Percentiles rank a stretch among this genome's conserved stretches.
These are phyloP conservation scores for Penicillium pancosmium DNA, from an alignment of 495 filamentous ascomycete genomes.

Conservation along the genomic window DNA sequence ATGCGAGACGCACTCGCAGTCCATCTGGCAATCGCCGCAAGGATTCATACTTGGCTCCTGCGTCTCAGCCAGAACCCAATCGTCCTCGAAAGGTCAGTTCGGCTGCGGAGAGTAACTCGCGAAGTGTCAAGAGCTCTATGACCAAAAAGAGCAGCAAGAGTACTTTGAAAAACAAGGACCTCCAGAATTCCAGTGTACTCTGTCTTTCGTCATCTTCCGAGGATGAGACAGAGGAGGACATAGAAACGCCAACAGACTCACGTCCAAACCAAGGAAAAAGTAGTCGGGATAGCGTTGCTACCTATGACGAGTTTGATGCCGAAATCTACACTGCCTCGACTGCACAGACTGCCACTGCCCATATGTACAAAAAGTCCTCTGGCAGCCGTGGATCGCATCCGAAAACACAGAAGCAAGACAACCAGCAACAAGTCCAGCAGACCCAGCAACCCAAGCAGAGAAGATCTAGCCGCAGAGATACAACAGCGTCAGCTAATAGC, in stretches of 20 bases:
- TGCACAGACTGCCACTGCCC: conserved; percentile 35
- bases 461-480: conserved; percentile 10
- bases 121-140: conserved; percentile 26
- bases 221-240: conserved; percentile 50
- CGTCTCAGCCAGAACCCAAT: conserved; percentile 7
- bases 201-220: conserved; percentile 62
- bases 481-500: conserved; percentile 32
- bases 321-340: conserved; percentile 48
- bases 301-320: conserved; percentile 42
- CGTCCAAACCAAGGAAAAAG: conserved; percentile 15
- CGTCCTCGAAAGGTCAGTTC: conserved; percentile 14
- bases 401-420: conserved; percentile 11
- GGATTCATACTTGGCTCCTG: conserved; percentile 29
- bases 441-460: not conserved
- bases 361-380: conserved; percentile 28
- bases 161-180: conserved; percentile 48
- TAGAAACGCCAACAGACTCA: conserved; percentile 19
- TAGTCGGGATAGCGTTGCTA: conserved; percentile 42
- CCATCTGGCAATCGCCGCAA: conserved; percentile 25
- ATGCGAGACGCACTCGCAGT: conserved; percentile 23
- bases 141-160: conserved; percentile 48
- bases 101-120: conserved; percentile 22
- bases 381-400: conserved; percentile 35
- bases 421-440: conserved; percentile 8
- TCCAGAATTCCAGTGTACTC: conserved; percentile 56